Percentiles rank a stretch among this genome's conserved stretches.
Evolutionary conservation across 1,284 basidiomycete species (phyloP).

Genomic region (Anthracocystis panici-leucophaei): DNA sequence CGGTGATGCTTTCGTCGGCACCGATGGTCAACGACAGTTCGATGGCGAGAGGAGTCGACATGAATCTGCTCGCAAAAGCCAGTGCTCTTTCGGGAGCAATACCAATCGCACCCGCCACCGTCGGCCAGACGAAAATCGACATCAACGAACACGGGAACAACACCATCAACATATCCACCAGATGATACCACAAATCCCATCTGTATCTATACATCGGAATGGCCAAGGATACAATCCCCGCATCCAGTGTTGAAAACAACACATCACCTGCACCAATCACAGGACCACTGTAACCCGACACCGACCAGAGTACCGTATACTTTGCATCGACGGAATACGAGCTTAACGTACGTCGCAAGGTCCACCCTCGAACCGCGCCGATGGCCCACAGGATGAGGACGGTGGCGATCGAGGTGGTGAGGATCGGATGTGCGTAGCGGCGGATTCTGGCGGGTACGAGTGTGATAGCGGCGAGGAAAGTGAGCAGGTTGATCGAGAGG

Average conservation of each 20-base stretch:
- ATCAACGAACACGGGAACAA: slow-evolving; percentile 52
- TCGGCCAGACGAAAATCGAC: slow-evolving; percentile 57
- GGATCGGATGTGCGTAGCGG: slow-evolving; percentile 59
- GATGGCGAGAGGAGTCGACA: slow-evolving; percentile 62
- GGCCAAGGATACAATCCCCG: slow-evolving; percentile 59
- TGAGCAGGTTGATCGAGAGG: slow-evolving; percentile 56
- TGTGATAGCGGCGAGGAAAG: slow-evolving; percentile 55
- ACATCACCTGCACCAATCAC: slow-evolving; percentile 63
- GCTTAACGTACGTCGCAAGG: slow-evolving; percentile 32
- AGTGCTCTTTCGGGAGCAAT: slow-evolving; percentile 48
- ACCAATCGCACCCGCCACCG: slow-evolving; percentile 40
- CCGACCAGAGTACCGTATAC: slow-evolving; percentile 51
- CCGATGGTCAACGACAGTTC: slow-evolving; percentile 55
- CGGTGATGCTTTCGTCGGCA: slow-evolving; percentile 59
- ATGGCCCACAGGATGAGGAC: slow-evolving; percentile 60
- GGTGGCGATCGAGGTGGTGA: slow-evolving; percentile 56
- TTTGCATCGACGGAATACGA: slow-evolving; percentile 54
- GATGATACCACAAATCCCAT: slow-evolving; percentile 47
- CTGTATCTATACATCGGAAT: slow-evolving; percentile 64
- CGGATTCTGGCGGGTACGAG: slow-evolving; percentile 54
- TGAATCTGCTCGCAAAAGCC: slow-evolving; percentile 56
- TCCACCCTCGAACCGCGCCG: slow-evolving; percentile 40
- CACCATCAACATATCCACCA: slow-evolving; percentile 47
- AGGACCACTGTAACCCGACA: slow-evolving; percentile 50
- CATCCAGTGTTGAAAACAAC: slow-evolving; percentile 57